phyloP scores from a whole-genome alignment of 345 rosid species.

The Erucastrum elatum region DNA sequence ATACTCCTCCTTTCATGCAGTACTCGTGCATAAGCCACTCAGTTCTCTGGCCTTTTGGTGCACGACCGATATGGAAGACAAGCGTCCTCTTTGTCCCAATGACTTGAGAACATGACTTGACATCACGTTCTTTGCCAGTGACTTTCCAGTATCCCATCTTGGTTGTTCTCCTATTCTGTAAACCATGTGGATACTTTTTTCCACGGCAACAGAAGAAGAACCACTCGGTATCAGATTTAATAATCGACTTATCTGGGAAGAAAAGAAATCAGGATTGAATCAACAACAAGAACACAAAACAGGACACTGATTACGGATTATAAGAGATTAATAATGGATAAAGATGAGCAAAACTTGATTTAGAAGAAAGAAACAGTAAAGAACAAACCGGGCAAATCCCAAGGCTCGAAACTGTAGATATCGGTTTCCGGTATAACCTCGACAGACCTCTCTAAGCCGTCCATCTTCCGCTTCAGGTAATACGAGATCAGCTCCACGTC shows the following conservation, averaged over 20 bases:
- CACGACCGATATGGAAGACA: conserved; percentile 88
- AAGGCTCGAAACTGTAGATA: conserved; percentile 70
- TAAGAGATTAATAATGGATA: no score
- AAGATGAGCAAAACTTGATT: background rate
- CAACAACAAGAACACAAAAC: no score
- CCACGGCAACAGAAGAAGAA: conserved; percentile 86
- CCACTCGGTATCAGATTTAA: conserved; percentile 79
- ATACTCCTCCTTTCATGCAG: conserved; percentile 52
- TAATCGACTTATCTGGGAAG: conserved; percentile 52
- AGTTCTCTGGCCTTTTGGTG: conserved; percentile 86
- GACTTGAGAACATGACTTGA: conserved; percentile 55
- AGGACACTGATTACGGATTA: no score
- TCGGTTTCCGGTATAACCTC: conserved; percentile 72
- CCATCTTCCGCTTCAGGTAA: conserved; percentile 76
- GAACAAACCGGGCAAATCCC: conserved; percentile 80
- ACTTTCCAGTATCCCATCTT: conserved; percentile 90
- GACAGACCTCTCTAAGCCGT: conserved; percentile 62
- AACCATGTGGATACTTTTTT: conserved; percentile 80
- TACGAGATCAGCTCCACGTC: conserved; percentile 73
- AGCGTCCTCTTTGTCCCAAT: conserved; percentile 91
- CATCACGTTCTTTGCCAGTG: conserved; percentile 85
- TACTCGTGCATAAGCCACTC: conserved; percentile 94
- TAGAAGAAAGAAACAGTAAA: background rate
- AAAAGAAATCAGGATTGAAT: no score
- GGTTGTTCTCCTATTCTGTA: conserved; percentile 79